A percentile compares a stretch with the other conserved stretches of the same genome.
These are phyloP conservation scores for Paraleonurus japonicus DNA, from an alignment of 257 asterid genomes.

Conservation along the genomic window DNA sequence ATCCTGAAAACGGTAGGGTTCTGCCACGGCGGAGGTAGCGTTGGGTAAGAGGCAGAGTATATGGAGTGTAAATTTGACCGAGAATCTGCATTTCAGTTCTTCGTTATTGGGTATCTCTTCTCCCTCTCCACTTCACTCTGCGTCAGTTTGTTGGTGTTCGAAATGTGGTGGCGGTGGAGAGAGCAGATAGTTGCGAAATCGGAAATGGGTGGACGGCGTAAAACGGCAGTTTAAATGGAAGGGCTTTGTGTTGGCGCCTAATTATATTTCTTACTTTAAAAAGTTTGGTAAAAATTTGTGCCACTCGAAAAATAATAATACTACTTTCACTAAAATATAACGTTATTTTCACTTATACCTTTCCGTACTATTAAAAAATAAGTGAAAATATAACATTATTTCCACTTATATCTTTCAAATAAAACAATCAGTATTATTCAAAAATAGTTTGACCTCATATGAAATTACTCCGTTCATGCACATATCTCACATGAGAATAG, in stretches of 20 bases:
- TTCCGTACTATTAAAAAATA: no score
- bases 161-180: conserved; percentile 10
- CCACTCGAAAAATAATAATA: no score
- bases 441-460: no score
- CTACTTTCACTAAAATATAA: no score
- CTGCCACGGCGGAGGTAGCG: conserved; percentile 16
- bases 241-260: conserved; percentile 36
- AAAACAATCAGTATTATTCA: no score
- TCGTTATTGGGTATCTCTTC: no score
- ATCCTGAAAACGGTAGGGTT: conserved; percentile 31
- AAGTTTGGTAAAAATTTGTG: no score
- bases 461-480: no score
- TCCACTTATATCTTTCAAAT: no score
- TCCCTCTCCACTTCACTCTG: background rate
- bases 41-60: conserved; percentile 19
- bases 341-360: no score
- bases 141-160: background rate
- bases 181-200: conserved; percentile 2
- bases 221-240: conserved; percentile 30
- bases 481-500: no score
- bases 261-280: background rate
- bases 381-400: no score
- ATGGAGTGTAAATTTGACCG: conserved; percentile 33
- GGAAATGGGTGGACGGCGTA: conserved; percentile 47
- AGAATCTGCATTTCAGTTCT: conserved; percentile 34